phyloP scores from a whole-genome alignment of 1,284 basidiomycete species.

The Taiwanofungus camphoratus region DNA sequence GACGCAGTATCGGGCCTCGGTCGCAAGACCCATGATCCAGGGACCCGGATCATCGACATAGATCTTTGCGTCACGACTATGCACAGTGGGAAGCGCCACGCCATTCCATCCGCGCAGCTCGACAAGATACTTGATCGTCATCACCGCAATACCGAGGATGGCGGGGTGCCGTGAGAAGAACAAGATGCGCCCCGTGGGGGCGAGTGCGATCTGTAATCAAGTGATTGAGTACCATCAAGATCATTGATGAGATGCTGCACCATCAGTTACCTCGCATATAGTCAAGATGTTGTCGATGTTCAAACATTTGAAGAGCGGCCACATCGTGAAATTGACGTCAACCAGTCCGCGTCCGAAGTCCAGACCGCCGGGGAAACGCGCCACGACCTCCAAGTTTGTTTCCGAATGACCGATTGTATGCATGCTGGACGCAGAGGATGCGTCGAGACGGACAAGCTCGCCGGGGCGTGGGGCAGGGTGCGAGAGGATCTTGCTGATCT shows the following conservation, averaged over 20 bases:
- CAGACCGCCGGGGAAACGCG: slow-evolving; percentile 78
- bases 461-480: slow-evolving; percentile 84
- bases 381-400: slow-evolving; percentile 75
- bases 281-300: slow-evolving; percentile 93
- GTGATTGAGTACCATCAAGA: slow-evolving; percentile 2
- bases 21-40: slow-evolving; percentile 90
- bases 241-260: not conserved
- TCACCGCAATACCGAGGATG: slow-evolving; percentile 87
- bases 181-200: slow-evolving; percentile 87
- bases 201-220: slow-evolving; percentile 68
- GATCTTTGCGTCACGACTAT: slow-evolving; percentile 86
- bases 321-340: slow-evolving; percentile 92
- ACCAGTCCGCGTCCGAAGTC: slow-evolving; percentile 81
- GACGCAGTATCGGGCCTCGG: slow-evolving; percentile 78
- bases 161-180: slow-evolving; percentile 90
- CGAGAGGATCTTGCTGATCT: slow-evolving; percentile 79
- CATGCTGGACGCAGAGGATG: slow-evolving; percentile 48
- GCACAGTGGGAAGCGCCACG: slow-evolving; percentile 78
- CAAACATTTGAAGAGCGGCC: slow-evolving; percentile 93
- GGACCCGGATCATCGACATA: slow-evolving; percentile 86
- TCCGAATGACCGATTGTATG: slow-evolving; percentile 36
- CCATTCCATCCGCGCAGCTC: slow-evolving; percentile 95
- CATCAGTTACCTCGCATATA: slow-evolving; percentile 72
- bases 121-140: slow-evolving; percentile 87
- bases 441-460: slow-evolving; percentile 78